Evolutionary conservation across 2,329 filamentous ascomycete genomes (phyloP), one percentile per base, ranked within the genome.

Genomic region (Clarireedia homoeocarpa): DNA sequence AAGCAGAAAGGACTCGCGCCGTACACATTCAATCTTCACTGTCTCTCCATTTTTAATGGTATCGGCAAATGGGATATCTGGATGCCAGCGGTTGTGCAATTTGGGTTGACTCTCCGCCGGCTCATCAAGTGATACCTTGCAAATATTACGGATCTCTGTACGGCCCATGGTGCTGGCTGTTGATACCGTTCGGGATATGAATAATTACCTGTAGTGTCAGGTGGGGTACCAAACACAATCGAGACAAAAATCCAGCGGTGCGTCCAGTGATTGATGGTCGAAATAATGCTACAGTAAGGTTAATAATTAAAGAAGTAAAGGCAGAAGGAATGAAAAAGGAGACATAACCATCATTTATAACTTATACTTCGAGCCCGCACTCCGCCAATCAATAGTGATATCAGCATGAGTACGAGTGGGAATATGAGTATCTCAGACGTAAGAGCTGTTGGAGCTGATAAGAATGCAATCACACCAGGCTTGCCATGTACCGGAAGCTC

Each of bases 61-160:
- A 34, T 78, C 87, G 51, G 78, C 79, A 55, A 80, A 82, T 0
- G 91, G 91, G 51, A 95, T 86, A 62, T 95, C 91, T 38, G 91
- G 91, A 68, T 96, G 91, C 91, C 91, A 96, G 70, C 91, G 80
- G 67, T 96, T 96, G 72, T 92, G 88, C 9, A 91, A 73, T 51
- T 80, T 79, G 2, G 80, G 71, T 67, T 92, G 88, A 60, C 89
- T 81, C 38, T 78, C 75, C 5, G 88, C 86, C 36, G 86, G 84
- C 69, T 81, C 88, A 57, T 88, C 79, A 27, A 91, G 74, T 66
- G 86, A 84, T 45, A 92, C 86, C 69, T 86, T 86, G 55, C 86
- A 80, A 17, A 84, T 85, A 38, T 84, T 88, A 56, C 89, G 82
- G 62, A 92, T 84, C 40, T 73, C 80, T 65, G 74, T 67, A 67